A percentile compares a stretch with the other conserved stretches of the same genome.
Conservation (phyloP, 768 basidiomycete genomes). For the Termitomyces sp. region DNA sequence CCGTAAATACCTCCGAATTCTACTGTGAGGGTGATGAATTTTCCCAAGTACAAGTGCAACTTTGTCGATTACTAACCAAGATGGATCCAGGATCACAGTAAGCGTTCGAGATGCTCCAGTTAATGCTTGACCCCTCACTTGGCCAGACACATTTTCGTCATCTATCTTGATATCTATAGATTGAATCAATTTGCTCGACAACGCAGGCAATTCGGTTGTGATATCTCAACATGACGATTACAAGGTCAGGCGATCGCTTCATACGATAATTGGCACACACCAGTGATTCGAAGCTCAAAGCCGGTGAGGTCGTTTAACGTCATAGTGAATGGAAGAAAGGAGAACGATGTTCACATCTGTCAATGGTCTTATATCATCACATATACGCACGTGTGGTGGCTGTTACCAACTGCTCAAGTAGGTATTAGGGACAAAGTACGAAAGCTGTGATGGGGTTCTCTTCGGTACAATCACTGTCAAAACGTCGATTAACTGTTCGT, state of each 20-base stretch:
- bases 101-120: background rate
- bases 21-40: background rate
- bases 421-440: background rate
- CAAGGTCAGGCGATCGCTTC: background rate
- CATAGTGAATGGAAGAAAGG: background rate
- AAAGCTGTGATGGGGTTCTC: background rate
- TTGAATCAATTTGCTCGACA: constrained; percentile 8
- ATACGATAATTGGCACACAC: background rate
- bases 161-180: constrained; percentile 8
- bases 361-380: background rate
- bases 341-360: background rate
- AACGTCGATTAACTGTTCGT: background rate
- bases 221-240: constrained; percentile 3
- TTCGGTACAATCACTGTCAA: too few relatives aligned
- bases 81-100: background rate
- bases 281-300: background rate
- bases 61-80: constrained; percentile 1
- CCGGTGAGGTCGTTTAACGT: background rate
- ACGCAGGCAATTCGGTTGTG: background rate
- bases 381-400: background rate
- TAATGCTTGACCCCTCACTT: background rate
- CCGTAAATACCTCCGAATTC: background rate
- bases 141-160: background rate
- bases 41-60: background rate
- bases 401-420: background rate